Conservation (phyloP, 768 basidiomycete species). For the Tricholoma matsutake region DNA sequence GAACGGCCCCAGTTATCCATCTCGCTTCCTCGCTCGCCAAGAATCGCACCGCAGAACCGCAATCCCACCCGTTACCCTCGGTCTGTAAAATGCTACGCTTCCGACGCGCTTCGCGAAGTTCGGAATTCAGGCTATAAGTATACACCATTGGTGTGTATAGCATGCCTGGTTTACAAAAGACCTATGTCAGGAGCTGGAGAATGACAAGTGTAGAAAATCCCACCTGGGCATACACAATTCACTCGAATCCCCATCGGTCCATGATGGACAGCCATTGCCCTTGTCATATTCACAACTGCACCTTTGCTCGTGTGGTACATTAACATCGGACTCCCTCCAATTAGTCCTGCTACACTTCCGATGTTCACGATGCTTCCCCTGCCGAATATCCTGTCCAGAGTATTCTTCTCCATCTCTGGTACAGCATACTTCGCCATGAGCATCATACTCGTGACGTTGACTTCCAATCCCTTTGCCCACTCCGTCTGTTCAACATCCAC, state of each 20-base stretch:
- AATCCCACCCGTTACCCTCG: constrained; percentile 44
- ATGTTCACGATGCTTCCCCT: constrained; percentile 42
- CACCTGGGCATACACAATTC: constrained; percentile 41
- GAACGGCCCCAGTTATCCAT: constrained; percentile 40
- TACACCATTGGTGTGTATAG: constrained; percentile 42
- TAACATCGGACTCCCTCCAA: constrained; percentile 37
- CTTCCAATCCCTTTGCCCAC: constrained; percentile 35
- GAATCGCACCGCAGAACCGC: constrained; percentile 37
- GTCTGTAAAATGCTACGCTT: constrained; percentile 36
- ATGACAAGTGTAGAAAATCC: constrained; percentile 1
- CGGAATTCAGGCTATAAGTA: constrained; percentile 27
- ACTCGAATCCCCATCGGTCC: constrained; percentile 38
- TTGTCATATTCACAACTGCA: constrained; percentile 41
- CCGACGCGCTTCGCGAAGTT: constrained; percentile 34
- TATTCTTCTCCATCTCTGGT: constrained; percentile 40
- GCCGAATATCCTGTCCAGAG: constrained; percentile 25
- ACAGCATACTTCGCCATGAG: constrained; percentile 42
- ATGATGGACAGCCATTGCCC: constrained; percentile 44
- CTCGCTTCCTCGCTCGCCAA: constrained; percentile 40
- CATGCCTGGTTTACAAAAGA: constrained; percentile 28
- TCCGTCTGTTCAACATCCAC: constrained; percentile 34
- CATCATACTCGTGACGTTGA: constrained; percentile 43
- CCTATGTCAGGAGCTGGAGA: not conserved
- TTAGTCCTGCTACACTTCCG: constrained; percentile 34
- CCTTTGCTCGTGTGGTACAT: constrained; percentile 43